Conservation (phyloP, 2,329 filamentous ascomycete genomes). For the Diaporthe citrichinensis region DNA sequence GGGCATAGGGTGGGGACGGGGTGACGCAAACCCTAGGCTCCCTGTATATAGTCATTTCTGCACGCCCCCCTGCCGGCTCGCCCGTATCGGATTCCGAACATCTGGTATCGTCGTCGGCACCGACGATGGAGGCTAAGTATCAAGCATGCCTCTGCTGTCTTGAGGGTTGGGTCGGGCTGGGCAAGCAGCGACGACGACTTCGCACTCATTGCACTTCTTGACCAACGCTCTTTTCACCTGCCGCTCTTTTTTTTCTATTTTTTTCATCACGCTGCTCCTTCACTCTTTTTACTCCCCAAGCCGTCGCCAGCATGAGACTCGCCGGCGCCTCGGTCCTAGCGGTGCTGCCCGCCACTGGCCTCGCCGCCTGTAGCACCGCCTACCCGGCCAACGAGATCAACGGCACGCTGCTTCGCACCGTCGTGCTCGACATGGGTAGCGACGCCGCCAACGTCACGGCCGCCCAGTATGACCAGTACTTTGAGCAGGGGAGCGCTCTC, state of each 20-base stretch:
- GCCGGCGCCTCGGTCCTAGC: neutral
- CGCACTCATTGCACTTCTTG: neutral
- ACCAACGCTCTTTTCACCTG: neutral
- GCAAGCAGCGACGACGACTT: neutral
- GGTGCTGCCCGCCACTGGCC: neutral
- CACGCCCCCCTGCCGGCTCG: neutral
- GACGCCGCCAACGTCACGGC: constrained; percentile 17
- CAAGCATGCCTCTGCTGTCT: neutral
- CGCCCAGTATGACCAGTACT: constrained; percentile 16
- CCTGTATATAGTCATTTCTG: neutral
- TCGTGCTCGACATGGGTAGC: constrained; percentile 15
- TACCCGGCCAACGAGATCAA: neutral
- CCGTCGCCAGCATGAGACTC: neutral
- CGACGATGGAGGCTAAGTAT: neutral
- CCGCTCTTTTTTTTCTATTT: neutral
- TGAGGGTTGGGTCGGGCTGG: neutral
- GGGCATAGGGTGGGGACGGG: too few relatives aligned
- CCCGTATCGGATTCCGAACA: constrained; percentile 13
- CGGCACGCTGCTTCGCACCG: constrained; percentile 9
- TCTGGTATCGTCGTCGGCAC: neutral
- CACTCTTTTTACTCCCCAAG: neutral
- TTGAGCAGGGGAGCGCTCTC: constrained; percentile 20
- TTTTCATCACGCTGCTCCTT: neutral
- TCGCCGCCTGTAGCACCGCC: neutral
- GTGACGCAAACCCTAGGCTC: too few relatives aligned